Evolutionary conservation across 2,329 filamentous ascomycete genomes (phyloP), one percentile per base, ranked within the genome.

Genomic region (Fusarium sororula): DNA sequence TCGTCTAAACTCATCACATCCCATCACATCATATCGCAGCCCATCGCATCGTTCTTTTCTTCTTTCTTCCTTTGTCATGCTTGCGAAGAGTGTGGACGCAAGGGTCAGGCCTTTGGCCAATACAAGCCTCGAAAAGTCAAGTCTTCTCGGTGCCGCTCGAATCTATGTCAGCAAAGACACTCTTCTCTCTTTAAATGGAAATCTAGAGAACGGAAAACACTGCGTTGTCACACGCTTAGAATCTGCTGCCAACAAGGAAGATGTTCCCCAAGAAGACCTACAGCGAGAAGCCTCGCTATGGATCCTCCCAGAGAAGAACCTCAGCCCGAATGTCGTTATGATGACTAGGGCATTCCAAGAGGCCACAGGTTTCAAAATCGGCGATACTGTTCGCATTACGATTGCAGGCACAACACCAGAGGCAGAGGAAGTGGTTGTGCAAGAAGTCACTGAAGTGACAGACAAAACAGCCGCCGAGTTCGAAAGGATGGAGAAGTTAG

Each of bases 341-440:
- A 90, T 94, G 84, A 91, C 93, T 28, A 91, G 93, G 71, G 86
- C 90, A 11, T 90, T 97, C 61, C 92, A 93, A 71, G 91, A 93
- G 41, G 88, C 90, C 12, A 93, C 93, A 74, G 90, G 90, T 2
- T 88, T 97, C 75, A 92, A 92, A 69, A 85, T 96, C 8, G 91
- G 90, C 22, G 93, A 95, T 55, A 88, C 90, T 57, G 84, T 88
- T 39, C 82, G 82, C 39, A 85, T 97, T 54, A 86, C 87, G 13
- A 87, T 95, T 30, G 84, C 87, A 5, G 86, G 88, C 15, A 75
- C 83, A 5, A 81, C 92, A 17, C 84, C 86, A 1, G 87, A 88
- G 28, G 89, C 91, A 11, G 84, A 87, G 8, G 84, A 86, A 35
- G 85, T 96, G 7, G 82, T 89, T 12, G 80, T 95, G 22, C 85